Base-by-base conservation (phyloP, 192 early-diverging fungal genomes). In the Kappamyces sp. region DNA sequence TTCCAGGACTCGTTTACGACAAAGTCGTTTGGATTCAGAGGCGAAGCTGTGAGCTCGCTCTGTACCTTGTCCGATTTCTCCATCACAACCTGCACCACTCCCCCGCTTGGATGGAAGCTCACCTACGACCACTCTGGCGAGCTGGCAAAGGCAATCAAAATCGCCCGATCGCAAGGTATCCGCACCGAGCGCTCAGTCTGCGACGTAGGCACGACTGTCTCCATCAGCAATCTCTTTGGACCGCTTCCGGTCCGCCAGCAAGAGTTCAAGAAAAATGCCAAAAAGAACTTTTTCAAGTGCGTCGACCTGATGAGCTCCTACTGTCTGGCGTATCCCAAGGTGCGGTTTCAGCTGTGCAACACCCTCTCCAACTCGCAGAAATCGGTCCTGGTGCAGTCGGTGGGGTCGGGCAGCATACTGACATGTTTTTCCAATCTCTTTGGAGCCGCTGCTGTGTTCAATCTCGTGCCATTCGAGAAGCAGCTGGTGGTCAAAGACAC, bases 1-100 rank as follows among this genome's bases (percentile, higher is more conserved):
- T 98, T 94, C 62, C 80, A 83, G 33, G 93, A 39, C 5, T 5
- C 5, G 45, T 31, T 12, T 32, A 32, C n/a, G 30, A 32, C 45
- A 55, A 39, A 94, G 66, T 64, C 94, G 40, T 96, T 94, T 79
- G 96, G 96, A 2, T 98, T 98, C 64, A 75, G 72, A 43, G 93
- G 91, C 0, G 94, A 99, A 49, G 96, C 96, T 2, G 73, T 99
- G 2, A 89, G 86, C 57, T 93, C 94, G 0, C 65, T 99, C 0
- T 93, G 91, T 53, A 85, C 88, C 1, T 59, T 91, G n/a, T 69
- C 81, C 7, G 70, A 74, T 9, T 49, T 93, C 1, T 69, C 78
- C 0, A 76, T 92, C 0, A 80, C 79, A 3, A 92, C 91, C 2
- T 35, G 12, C 22, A 31, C 11, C 14, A 29, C 76, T 77, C 4